Evolutionary conservation across 768 basidiomycete species (phyloP), one percentile per base, ranked within the genome.

Genomic region (Ephemerocybe angulata): DNA sequence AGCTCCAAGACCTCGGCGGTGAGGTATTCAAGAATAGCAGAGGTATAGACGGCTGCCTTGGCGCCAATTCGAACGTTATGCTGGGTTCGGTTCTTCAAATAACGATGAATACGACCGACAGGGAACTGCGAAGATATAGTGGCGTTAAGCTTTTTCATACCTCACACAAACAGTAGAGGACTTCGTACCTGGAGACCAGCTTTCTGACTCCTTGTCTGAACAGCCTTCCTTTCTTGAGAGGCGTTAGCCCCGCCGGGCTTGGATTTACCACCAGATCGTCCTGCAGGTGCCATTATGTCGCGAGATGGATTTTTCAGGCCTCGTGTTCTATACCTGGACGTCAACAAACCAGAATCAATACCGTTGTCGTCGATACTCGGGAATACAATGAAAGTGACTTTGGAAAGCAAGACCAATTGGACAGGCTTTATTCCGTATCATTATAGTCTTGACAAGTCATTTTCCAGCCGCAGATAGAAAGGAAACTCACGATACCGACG

Each of bases 11-110:
- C 95, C 68, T 98, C 95, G 10, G 95, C 95, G 0, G 94, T 96
- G 50, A 98, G 79, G 67, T 98, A 98, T 71, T 98, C 95, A 53
- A 97, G 79, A 61, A 97, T 93, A 29, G 95, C 94, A 33, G 90
- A 87, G n/a, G 92, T 93, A 70, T 96, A 96, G 15, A 98, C 95
- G 8, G 95, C 93, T 25, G 94, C 94, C 69, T 97, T 97, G n/a
- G 93, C 95, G 27, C 94, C 95, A 60, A 98, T 93, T 33, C 94
- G 88, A 52, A 96, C 87, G 66, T 94, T 95, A 72, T 95, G 88
- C 67, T 93, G 90, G 17, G 92, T 96, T 60, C 89, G 83, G 66
- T 87, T 87, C 70, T 97, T 94, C 61, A 97, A 74, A 73, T 91
- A 96, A 76, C 95, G 84, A 69, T 98, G 95, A 54, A 97, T 94